Base-by-base conservation (phyloP, 208 protist species). In the Spongospora subterranea region DNA sequence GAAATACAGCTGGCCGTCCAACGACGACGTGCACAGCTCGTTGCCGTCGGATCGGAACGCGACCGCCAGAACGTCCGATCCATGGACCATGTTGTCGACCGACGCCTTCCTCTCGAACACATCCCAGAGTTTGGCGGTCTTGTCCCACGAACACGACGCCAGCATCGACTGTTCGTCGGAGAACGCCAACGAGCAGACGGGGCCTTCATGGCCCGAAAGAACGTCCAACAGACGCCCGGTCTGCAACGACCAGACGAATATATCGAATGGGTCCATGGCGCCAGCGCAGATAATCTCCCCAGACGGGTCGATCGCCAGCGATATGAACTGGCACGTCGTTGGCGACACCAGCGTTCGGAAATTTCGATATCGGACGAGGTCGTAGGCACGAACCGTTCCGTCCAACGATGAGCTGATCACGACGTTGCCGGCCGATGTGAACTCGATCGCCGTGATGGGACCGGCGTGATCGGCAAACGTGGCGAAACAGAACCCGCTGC, bases 1-100 rank as follows among this genome's bases (percentile, higher is more conserved):
- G 60, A 96, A 95, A 40, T 90, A 45, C 38, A 97, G 91, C 17
- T 94, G 91, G 0, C 96, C 96, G 65, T 96, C 94, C 0, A 96
- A 91, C 29, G 95, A 94, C 0, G 93, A 53, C 0, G 89, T 88
- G 88, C 88, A 88, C 0, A 97, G 60, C 91, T 96, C 60, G 71
- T 95, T 93, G 45, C 95, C 96, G 88, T 96, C 94, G 1, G 94
- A 94, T 13, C 93, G 76, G 77, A 93, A 96, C 0, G 94, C 76
- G 39, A 96, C 45, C 0, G 91, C 89, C 0, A 95, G 89, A n/a
- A 95, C 91, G 66, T 96, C 95, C 0, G 90, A 89, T 0, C 20
- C 90, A 90, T 96, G 95, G 35, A 35, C 29, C 35, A 97, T 60
- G 13, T 64, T 91, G 45, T 97, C 94, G 6, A 64, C 41, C 1